Evolutionary conservation across 1,284 basidiomycete species (phyloP), one percentile per base, ranked within the genome.

Genomic region (Bjerkandera adusta): DNA sequence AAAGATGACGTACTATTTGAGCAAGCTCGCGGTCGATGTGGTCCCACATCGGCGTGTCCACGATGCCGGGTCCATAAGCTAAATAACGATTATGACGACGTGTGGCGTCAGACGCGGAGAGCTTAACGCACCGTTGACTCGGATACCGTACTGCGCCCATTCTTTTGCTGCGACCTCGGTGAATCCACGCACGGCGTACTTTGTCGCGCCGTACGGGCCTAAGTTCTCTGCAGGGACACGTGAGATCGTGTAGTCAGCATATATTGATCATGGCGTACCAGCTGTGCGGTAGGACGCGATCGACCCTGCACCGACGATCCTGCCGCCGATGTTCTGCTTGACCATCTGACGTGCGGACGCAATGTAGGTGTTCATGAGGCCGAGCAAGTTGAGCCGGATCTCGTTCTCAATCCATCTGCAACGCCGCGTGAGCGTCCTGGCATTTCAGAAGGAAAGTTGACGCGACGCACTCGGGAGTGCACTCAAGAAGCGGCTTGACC

Each of bases 341-440:
- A 75, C 65, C 71, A 73, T 75, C 49, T 69, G 68, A 50, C 57
- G 53, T 25, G 72, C 73, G 0, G 69, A 68, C 1, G 63, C 63
- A 51, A 64, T 65, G 54, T 67, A 58, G 12, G 63, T 65, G 56
- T 66, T 65, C 59, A 65, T 65, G 30, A 65, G 53, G 2, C 65
- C 65, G 26, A 64, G 62, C 7, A 66, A 36, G 53, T 67, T 67
- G 49, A 66, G 57, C 20, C 60, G 52, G 8, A 65, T 54, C 46
- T 66, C 64, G 48, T 66, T 66, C 55, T 64, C 63, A 30, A 66
- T 60, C 50, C 61, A 65, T 45, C 64, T 66, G 35, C n/a, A n/a
- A n/a, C n/a, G n/a, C n/a, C 5, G 13, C 10, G 16, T 29, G 5
- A 33, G 11, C 26, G 12, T 27, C n/a, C 18, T 13, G 3, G 45